Evolutionary conservation across 345 rosid species (phyloP).

Genomic region (Camelina hispida): DNA sequence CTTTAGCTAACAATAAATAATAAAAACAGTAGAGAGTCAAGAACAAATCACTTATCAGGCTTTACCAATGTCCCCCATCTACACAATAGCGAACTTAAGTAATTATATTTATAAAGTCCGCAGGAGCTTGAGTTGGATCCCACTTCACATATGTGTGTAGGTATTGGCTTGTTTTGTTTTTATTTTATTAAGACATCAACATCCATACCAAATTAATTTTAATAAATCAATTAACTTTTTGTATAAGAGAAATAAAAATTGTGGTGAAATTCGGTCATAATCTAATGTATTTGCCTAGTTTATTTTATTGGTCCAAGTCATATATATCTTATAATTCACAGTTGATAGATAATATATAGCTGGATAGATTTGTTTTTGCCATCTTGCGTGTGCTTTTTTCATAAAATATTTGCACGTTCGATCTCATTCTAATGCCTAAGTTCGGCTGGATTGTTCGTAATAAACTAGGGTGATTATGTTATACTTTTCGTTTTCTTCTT

Average conservation of each 20-base stretch:
- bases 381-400: slow-evolving; percentile 22
- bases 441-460: slow-evolving; percentile 18
- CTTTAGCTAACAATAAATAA: slow-evolving; percentile 24
- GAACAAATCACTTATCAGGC: slow-evolving; percentile 42
- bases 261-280: slow-evolving; percentile 36
- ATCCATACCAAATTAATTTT: slow-evolving; percentile 44
- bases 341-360: slow-evolving; percentile 6
- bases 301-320: slow-evolving; percentile 35
- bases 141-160: slow-evolving; percentile 34
- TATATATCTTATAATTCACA: background rate
- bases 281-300: slow-evolving; percentile 11
- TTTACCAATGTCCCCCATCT: slow-evolving; percentile 39
- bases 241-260: background rate
- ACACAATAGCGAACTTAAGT: slow-evolving; percentile 26
- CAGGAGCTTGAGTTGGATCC: slow-evolving; percentile 42
- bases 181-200: slow-evolving; percentile 44
- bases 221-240: background rate
- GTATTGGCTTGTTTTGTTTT: slow-evolving; percentile 35
- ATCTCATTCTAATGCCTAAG: slow-evolving; percentile 29
- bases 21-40: slow-evolving; percentile 29
- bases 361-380: slow-evolving; percentile 12
- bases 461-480: slow-evolving; percentile 25
- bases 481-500: background rate
- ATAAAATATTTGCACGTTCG: slow-evolving; percentile 13
- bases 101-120: background rate